phyloP scores from a whole-genome alignment of 345 rosid genomes.

The Iberis pinnata region DNA sequence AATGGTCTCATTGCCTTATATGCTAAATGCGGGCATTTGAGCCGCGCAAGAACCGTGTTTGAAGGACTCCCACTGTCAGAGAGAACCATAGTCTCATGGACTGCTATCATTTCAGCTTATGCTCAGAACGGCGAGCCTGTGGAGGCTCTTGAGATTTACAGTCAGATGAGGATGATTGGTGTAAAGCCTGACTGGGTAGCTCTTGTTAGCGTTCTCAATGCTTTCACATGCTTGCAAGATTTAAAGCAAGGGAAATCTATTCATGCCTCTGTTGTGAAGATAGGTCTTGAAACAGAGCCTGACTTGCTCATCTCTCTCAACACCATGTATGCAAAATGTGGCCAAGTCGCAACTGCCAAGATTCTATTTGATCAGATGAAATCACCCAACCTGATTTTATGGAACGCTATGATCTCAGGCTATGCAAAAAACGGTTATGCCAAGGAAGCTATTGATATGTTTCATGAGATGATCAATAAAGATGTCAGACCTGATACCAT shows the following conservation, averaged over 20 bases:
- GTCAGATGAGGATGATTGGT: conserved; percentile 44
- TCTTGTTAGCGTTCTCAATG: conserved; percentile 58
- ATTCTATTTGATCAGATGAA: conserved; percentile 45
- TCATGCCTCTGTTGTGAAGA: conserved; percentile 49
- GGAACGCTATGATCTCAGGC: conserved; percentile 79
- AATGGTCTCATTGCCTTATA: conserved; percentile 61
- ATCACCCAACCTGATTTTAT: conserved; percentile 45
- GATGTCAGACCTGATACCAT: conserved; percentile 44
- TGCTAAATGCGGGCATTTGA: conserved; percentile 49
- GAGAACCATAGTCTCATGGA: conserved; percentile 62
- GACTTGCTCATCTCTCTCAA: conserved; percentile 63
- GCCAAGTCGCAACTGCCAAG: conserved; percentile 47
- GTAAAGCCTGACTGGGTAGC: conserved; percentile 58
- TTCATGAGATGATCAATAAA: conserved; percentile 39
- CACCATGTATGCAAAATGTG: conserved; percentile 64
- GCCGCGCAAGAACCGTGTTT: conserved; percentile 43
- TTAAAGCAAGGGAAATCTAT: conserved; percentile 47
- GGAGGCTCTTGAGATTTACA: conserved; percentile 49
- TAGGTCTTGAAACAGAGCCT: conserved; percentile 51
- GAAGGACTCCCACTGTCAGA: conserved; percentile 33
- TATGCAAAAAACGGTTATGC: conserved; percentile 63
- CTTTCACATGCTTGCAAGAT: conserved; percentile 48
- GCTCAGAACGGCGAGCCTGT: conserved; percentile 56
- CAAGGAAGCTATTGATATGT: conserved; percentile 48
- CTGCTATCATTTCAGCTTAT: conserved; percentile 58